phyloP scores from a whole-genome alignment of 2,329 filamentous ascomycete species.

The Curvularia verruculosa region DNA sequence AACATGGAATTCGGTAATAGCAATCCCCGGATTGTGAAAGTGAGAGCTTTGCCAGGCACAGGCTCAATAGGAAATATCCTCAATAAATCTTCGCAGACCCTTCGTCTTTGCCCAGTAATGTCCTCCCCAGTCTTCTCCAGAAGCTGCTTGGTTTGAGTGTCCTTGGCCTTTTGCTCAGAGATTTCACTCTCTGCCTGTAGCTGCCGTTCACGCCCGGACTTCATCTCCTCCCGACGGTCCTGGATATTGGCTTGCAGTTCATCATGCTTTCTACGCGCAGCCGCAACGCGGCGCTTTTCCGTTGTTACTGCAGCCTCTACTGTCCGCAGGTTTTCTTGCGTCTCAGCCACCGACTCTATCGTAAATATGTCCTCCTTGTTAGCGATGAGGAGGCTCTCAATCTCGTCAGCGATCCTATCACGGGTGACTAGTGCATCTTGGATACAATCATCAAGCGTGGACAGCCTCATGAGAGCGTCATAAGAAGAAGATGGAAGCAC shows the following conservation, averaged over 20 bases:
- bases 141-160: slow-evolving; percentile 61
- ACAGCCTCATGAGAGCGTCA: slow-evolving; percentile 83
- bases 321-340: slow-evolving; percentile 52
- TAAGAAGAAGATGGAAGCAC: slow-evolving; percentile 77
- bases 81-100: slow-evolving; percentile 83
- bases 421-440: slow-evolving; percentile 85
- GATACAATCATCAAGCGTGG: slow-evolving; percentile 87
- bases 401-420: slow-evolving; percentile 76
- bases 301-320: slow-evolving; percentile 61
- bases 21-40: slow-evolving; percentile 82
- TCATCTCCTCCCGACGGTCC: slow-evolving; percentile 71
- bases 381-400: slow-evolving; percentile 60
- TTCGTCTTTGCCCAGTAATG: slow-evolving; percentile 83
- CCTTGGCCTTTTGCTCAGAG: slow-evolving; percentile 53
- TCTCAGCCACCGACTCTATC: slow-evolving; percentile 50
- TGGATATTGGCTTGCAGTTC: slow-evolving; percentile 71
- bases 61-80: slow-evolving; percentile 82
- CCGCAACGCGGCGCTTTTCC: slow-evolving; percentile 70
- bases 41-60: slow-evolving; percentile 65
- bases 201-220: slow-evolving; percentile 65
- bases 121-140: slow-evolving; percentile 65
- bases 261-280: slow-evolving; percentile 66
- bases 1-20: slow-evolving; percentile 80
- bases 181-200: slow-evolving; percentile 66
- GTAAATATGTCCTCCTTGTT: slow-evolving; percentile 48